phyloP scores from a whole-genome alignment of 106 monocot genomes.

The Alisma plantagoaquatica region DNA sequence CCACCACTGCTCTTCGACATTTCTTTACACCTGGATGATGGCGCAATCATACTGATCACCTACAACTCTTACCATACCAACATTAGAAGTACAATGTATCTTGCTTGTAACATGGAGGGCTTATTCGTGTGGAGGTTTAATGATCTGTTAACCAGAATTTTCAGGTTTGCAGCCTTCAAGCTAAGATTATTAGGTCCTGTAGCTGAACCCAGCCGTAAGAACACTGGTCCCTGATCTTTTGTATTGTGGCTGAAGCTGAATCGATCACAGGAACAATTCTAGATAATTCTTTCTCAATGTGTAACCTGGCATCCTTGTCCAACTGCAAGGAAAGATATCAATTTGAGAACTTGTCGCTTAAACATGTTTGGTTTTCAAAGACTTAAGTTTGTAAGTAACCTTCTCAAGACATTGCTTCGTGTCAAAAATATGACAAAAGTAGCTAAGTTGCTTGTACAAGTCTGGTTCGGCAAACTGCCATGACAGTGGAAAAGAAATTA shows the following conservation, averaged over 20 bases:
- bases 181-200: slow-evolving; percentile 38
- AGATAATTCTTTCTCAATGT: slow-evolving; percentile 48
- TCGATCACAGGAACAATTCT: slow-evolving; percentile 19
- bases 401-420: slow-evolving; percentile 51
- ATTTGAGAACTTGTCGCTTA: neutral
- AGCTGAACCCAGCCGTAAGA: slow-evolving; percentile 71
- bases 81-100: too few species aligned
- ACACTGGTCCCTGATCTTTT: slow-evolving; percentile 58
- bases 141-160: too few species aligned
- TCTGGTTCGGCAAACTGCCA: slow-evolving; percentile 78
- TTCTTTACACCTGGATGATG: too few species aligned
- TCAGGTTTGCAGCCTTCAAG: too few species aligned
- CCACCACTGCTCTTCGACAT: too few species aligned
- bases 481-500: too few species aligned
- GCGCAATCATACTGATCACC: too few species aligned
- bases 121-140: too few species aligned
- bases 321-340: slow-evolving; percentile 29
- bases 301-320: slow-evolving; percentile 20
- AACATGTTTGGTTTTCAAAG: neutral
- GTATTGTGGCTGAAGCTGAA: slow-evolving; percentile 36
- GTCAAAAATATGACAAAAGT: slow-evolving; percentile 69
- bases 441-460: slow-evolving; percentile 82
- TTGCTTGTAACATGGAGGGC: too few species aligned
- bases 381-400: slow-evolving; percentile 15
- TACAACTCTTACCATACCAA: too few species aligned